Evolutionary conservation across 2,329 filamentous ascomycete species (phyloP), one percentile per base, ranked within the genome.

Genomic region (Neonectria magnoliae): DNA sequence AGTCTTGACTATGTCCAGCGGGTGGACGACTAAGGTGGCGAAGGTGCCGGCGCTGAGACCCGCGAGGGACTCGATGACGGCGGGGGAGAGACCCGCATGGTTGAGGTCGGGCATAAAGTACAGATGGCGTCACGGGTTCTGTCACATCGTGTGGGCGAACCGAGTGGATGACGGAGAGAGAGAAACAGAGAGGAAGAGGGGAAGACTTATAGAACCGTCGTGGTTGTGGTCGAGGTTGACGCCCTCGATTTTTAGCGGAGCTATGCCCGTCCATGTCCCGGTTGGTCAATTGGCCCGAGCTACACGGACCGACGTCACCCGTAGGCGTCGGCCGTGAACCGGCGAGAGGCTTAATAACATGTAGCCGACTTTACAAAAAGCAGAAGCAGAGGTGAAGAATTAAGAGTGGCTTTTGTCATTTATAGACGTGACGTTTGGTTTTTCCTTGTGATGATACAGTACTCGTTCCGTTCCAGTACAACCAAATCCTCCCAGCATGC

Each of bases 1-100:
- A 66, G 95, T 98, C 85, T 99, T 99, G 77, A 98, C 90, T 68
- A 99, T 90, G 81, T 99, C 96, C 65, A 99, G 88, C 33, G 96
- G 96, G 77, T 98, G 95, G 57, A 96, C 91, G 61, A 90, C 90
- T 53, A 98, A 85, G 25, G 96, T 98, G 57, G 94, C 92, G 72
- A 94, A 87, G 61, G 93, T 87, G 66, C 96, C 96, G 64, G 96
- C 96, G 69, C 91, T 92, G 79, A 99, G 91, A 73, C 96, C 96
- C 66, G 96, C 93, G 78, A 94, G 85, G 75, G 91, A 91, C 86
- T 98, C 96, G 80, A 98, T 88, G 76, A 92, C 80, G 73, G 92
- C 93, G 80, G 92, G 89, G 75, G 91, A 91, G 76, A 91, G 83
- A 80, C 86, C 88, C 82, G 82, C 87, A 84, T 86, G 75, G 70